Evolutionary conservation across 2,329 filamentous ascomycete species (phyloP).

Genomic region (Tolypocladium inflatum): DNA sequence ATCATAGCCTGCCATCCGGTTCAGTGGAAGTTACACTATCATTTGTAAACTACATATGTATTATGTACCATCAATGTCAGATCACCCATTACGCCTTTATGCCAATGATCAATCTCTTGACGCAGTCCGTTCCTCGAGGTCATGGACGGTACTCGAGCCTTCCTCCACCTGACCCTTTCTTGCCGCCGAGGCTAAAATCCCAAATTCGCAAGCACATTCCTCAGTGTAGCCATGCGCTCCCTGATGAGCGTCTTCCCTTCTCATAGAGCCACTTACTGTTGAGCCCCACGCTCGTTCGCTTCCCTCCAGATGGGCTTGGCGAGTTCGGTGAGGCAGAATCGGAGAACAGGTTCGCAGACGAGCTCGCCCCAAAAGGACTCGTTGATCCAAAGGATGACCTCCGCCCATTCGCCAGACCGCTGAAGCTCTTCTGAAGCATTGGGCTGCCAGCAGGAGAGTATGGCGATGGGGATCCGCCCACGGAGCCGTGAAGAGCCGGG

Average conservation of each 20-base stretch:
- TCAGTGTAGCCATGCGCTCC: conserved; percentile 30
- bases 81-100: not conserved
- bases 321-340: conserved; percentile 44
- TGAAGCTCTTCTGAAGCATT: conserved; percentile 60
- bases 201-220: not conserved
- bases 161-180: not conserved
- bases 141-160: not conserved
- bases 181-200: not conserved
- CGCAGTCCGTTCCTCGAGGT: not conserved
- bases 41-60: not conserved
- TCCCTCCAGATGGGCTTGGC: conserved; percentile 57
- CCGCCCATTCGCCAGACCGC: conserved; percentile 34
- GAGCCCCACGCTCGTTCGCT: conserved; percentile 64
- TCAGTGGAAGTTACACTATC: not conserved
- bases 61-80: not conserved
- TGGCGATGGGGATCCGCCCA: conserved; percentile 34
- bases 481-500: conserved; percentile 24
- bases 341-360: conserved; percentile 36
- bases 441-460: conserved; percentile 37
- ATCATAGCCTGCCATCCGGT: not conserved
- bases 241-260: conserved; percentile 53
- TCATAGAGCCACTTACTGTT: conserved; percentile 97
- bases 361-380: conserved; percentile 41
- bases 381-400: conserved; percentile 55
- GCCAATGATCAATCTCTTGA: not conserved